Evolutionary conservation across 208 protist genomes (phyloP).

Genomic region (Acanthamoeba triangularis): DNA sequence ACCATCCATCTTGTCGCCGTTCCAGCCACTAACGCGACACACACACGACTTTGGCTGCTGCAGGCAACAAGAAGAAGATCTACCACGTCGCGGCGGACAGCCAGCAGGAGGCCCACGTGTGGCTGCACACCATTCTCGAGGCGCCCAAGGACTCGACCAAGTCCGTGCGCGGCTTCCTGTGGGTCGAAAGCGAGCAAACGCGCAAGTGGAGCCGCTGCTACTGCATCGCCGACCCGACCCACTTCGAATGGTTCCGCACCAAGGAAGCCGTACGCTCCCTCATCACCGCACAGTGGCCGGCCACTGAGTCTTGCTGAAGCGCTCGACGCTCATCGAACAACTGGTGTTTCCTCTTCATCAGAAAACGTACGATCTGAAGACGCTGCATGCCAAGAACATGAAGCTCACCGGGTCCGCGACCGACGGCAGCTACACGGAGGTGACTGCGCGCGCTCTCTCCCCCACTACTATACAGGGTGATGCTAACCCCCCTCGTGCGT

Average conservation of each 20-base stretch:
- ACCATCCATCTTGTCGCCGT: background rate
- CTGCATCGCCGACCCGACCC: slow-evolving; percentile 49
- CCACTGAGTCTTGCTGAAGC: background rate
- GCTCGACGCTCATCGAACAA: background rate
- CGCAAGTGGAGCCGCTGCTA: slow-evolving; percentile 59
- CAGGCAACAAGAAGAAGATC: slow-evolving; percentile 43
- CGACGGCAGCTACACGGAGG: slow-evolving; percentile 28
- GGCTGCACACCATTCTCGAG: slow-evolving; percentile 60
- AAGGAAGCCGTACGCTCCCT: background rate
- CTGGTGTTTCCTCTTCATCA: background rate
- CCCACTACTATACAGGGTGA: no score
- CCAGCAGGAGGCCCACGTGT: slow-evolving; percentile 45
- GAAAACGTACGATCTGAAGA: slow-evolving; percentile 47
- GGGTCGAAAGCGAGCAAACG: slow-evolving; percentile 58
- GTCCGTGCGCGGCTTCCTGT: slow-evolving; percentile 63
- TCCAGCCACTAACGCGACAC: background rate
- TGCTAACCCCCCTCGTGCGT: background rate
- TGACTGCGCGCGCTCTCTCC: no score
- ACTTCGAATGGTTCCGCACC: slow-evolving; percentile 64
- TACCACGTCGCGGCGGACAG: slow-evolving; percentile 49
- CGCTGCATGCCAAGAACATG: slow-evolving; percentile 59
- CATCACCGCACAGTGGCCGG: no score
- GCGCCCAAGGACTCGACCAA: slow-evolving; percentile 59
- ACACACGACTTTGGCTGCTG: background rate
- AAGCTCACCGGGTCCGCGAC: slow-evolving; percentile 13